Base-by-base conservation (phyloP, 129 eudicot genomes). In the Saussurea involucrata region DNA sequence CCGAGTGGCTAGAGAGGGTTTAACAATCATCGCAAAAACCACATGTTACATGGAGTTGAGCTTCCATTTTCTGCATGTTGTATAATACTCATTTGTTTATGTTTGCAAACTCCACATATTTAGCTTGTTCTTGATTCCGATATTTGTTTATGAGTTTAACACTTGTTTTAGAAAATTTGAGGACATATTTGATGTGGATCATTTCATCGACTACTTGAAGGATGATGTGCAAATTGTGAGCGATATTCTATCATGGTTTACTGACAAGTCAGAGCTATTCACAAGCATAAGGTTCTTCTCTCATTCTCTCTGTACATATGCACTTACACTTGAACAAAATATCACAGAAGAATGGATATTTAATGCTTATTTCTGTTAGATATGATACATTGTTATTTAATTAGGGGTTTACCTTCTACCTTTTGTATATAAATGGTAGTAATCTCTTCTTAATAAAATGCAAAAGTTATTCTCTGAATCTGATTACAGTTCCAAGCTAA, bases 161-260 rank as follows among this genome's bases (percentile, higher is more conserved):
- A 5, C 22, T 6, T 61, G 22, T 44, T 78, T 81, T 94, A 94
- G 98, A 88, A 94, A 94, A 77, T 94, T 95, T 63, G 96, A 95
- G 93, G 98, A 95, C 81, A 91, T 95, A 79, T 95, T 95, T 85
- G 99, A 95, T 69, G 99, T 92, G n/a, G 96, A 95, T 79, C 99
- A 95, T 87, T 95, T 95, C 79, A 92, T 95, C 73, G 97, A 95
- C 84, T 95, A 95, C 88, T 86, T 95, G 82, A 95, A 95, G 86
- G 89, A 95, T 71, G 99, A 95, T 80, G 97, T 95, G 64, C 90
- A 81, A 68, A 95, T 95, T 73, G 97, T 91, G 63, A 93, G 99
- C 34, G 99, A 95, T 82, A 95, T 95, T 69, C 99, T 97, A 61
- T 90, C 94, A 34, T 95, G 99, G 99, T 95, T 95, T 78, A 86